A percentile compares a stretch with the other conserved stretches of the same genome.
These are phyloP conservation scores for Biancaea sappan DNA, from an alignment of 306 rosid genomes.

Conservation along the genomic window DNA sequence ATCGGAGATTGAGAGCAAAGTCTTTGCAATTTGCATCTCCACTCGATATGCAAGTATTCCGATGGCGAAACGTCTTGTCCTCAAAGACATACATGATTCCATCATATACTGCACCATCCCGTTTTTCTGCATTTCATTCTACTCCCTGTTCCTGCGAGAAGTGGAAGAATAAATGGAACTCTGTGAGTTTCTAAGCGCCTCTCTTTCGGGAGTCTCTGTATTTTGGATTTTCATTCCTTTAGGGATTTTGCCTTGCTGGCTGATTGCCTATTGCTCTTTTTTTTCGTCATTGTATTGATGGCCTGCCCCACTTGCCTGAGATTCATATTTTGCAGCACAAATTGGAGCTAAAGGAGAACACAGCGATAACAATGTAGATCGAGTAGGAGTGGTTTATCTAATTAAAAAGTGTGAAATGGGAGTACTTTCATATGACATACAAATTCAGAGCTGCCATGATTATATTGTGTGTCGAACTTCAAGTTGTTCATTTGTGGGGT, in stretches of 20 bases:
- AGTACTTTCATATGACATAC: not conserved
- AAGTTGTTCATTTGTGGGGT: not conserved
- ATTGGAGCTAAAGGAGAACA: not conserved
- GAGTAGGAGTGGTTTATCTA: not conserved
- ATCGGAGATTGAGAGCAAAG: no score
- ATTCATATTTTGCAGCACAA: not conserved
- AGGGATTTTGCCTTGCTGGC: not conserved
- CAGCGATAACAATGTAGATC: not conserved
- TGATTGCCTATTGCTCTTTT: not conserved
- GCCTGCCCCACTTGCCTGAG: not conserved
- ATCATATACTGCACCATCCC: not conserved
- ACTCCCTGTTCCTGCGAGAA: constrained; percentile 5
- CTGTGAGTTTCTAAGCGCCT: not conserved
- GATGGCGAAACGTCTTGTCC: not conserved
- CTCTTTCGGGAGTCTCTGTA: not conserved
- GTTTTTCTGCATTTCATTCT: not conserved
- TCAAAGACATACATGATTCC: not conserved
- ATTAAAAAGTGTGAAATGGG: not conserved
- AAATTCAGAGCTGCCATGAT: not conserved
- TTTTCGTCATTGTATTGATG: not conserved
- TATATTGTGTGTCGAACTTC: not conserved
- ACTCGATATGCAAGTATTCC: not conserved
- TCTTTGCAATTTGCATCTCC: no score
- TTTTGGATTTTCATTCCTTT: not conserved
- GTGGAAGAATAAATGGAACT: constrained; percentile 17